Base-by-base conservation (phyloP, 148 eudicot species). In the Amaranthus cruentus region DNA sequence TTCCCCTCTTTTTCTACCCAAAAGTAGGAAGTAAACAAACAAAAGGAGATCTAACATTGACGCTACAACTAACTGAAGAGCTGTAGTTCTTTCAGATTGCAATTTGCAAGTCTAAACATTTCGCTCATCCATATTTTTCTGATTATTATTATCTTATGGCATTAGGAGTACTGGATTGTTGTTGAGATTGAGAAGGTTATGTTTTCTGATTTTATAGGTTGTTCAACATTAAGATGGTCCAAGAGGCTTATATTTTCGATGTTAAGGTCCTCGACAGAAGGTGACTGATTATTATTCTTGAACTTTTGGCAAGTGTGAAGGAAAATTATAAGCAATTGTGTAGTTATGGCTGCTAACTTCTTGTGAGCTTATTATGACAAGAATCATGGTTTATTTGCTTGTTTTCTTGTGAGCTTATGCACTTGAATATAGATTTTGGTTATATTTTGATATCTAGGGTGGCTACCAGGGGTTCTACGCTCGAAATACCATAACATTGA, bases 391-490 rank as follows among this genome's bases (percentile, higher is more conserved):
- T 66, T 81, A 92, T 57, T 48, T 75, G 38, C 38, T 38, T 74
- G 49, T 8, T 21, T 3, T 7, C 38, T 64, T 64, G 48, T 21
- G 54, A 57, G 5, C 12, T 70, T 56, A 12, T n/a, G 3, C 58
- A 14, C 1, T 4, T 54, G 13, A 61, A 60, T 52, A 54, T 7
- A 43, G 18, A 18, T 60, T 11, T 42, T n/a, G 68, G 6, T 43
- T 28, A 13, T 14, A 12, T 67, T 38, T 70, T 57, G 47, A 42
- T 70, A 18, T 81, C 46, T 54, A 93, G 98, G 94, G 98, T 78
- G 98, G 98, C 58, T 93, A 93, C 76, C 81, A 82, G 68, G 98
- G 97, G 4, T 93, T 93, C 83, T 91, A 93, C 77, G 79, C 98
- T 28, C 82, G 84, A 43, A 91, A 93, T 73, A 88, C 93, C 0